Conservation (phyloP, 371 early-diverging fungal species). For the Caulochytrium protostelioides region DNA sequence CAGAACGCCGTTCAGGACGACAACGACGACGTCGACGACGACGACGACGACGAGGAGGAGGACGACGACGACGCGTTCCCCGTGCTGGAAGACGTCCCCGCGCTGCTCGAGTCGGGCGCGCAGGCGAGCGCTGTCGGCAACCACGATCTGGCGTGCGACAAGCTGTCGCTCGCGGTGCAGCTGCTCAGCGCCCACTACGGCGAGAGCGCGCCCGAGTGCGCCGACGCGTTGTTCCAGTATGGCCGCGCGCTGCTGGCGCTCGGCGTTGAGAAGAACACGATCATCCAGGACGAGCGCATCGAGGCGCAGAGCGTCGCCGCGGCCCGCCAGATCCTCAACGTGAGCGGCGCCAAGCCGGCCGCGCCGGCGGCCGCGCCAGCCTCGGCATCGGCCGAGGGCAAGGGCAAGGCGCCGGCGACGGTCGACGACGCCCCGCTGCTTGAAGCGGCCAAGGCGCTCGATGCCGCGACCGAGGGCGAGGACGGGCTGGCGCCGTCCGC, state of each 20-base stretch:
- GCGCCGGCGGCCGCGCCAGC: not conserved
- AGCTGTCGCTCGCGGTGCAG: no score
- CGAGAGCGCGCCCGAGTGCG: slow-evolving; percentile 41
- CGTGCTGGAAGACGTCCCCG: no score
- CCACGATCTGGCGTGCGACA: no score
- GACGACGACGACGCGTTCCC: no score
- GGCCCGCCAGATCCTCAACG: not conserved
- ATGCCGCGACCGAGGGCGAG: slow-evolving; percentile 8
- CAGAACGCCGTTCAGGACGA: no score
- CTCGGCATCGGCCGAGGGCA: not conserved
- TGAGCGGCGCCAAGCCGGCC: not conserved
- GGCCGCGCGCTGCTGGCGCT: slow-evolving; percentile 53
- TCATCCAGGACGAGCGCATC: not conserved
- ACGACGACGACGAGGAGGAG: no score
- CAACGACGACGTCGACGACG: no score
- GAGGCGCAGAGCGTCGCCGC: slow-evolving; percentile 1
- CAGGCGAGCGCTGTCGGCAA: no score
- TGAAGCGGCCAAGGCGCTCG: slow-evolving; percentile 18
- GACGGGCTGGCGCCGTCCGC: slow-evolving; percentile 16
- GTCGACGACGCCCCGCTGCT: slow-evolving; percentile 15
- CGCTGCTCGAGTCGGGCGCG: no score
- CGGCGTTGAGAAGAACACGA: slow-evolving; percentile 40
- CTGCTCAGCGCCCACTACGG: slow-evolving; percentile 46
- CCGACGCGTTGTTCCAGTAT: slow-evolving; percentile 52
- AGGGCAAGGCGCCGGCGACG: slow-evolving; percentile 11